Base-by-base conservation (phyloP, 2,329 filamentous ascomycete species). In the Pezizomycotina sp. region DNA sequence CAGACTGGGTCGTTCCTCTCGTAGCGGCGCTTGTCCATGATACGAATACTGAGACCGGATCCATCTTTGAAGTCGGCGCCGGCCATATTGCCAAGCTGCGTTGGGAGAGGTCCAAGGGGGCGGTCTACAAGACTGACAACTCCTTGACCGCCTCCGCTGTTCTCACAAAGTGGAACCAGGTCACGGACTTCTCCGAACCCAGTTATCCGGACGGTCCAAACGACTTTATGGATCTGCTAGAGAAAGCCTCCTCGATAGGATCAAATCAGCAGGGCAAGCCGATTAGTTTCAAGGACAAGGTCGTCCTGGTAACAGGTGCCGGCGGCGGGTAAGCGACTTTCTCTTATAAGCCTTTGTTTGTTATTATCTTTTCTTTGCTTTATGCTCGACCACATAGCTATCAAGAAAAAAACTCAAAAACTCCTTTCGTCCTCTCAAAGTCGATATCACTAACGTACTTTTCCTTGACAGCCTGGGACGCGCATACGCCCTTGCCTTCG, bases 1-100 rank as follows among this genome's bases (percentile, higher is more conserved):
- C 89, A 29, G 82, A 92, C 46, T 95, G 83, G 83, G 74, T 95
- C 43, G 83, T 95, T 29, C 89, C 89, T 22, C 65, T 95, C 26
- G 89, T 95, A 20, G 86, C 83, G 32, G 74, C 78, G 39, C 67
- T 98, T 32, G 78, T 79, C 27, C 84, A 95, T 68, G 74, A 78
- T 55, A 80, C 71, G 53, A 91, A 89, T 64, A 59, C 62, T 30
- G 86, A 95, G 66, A 86, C 70, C 29, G 89, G 89, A 46, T 66
- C 73, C 44, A 92, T 95, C 57, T 95, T 84, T 58, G 89, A 95
- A 62, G 80, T 79, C 48, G 89, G 89, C 43, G 89, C 80, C 55
- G 89, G 86, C 38, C 82, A 92, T 61, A 64, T 91, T 40, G 80
- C 86, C 50, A 95, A 95, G 68, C 62, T 92, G 42, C 72, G 89